A percentile compares a stretch with the other conserved stretches of the same genome.
Conservation (phyloP, 1,139 yeast species). For the Debaryomyces nepalensis region DNA sequence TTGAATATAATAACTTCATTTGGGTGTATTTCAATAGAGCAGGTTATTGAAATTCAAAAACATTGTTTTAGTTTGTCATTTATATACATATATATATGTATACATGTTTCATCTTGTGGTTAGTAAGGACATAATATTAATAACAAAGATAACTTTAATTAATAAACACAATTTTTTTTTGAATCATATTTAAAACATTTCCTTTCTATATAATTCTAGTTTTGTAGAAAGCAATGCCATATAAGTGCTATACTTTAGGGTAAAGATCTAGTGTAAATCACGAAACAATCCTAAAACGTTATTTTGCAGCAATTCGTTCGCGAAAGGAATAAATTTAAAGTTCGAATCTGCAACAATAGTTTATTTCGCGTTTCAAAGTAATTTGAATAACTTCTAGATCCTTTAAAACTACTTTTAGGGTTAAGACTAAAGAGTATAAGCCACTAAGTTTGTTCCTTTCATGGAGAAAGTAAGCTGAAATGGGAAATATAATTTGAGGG, state of each 20-base stretch:
- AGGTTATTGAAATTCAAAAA: too few species aligned
- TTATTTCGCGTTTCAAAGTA: not conserved
- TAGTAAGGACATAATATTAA: not conserved
- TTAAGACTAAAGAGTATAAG: too few species aligned
- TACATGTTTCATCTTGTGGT: not conserved
- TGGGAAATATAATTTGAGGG: too few species aligned
- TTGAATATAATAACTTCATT: not conserved
- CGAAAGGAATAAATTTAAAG: not conserved
- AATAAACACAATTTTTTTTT: not conserved
- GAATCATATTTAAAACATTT: not conserved
- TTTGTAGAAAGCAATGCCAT: not conserved
- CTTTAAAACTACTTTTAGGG: not conserved
- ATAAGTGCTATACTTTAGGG: not conserved
- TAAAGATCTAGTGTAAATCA: not conserved
- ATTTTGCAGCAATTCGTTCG: constrained; percentile 4
- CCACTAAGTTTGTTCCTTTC: too few species aligned
- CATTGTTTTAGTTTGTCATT: too few species aligned
- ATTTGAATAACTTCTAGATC: not conserved
- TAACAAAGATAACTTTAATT: not conserved
- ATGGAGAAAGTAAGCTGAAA: too few species aligned
- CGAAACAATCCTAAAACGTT: constrained; percentile 1
- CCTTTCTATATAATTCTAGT: not conserved
- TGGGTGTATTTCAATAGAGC: not conserved
- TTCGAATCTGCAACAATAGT: constrained; percentile 1
- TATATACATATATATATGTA: too few species aligned